Conservation (phyloP, 1,284 basidiomycete genomes). For the Megacollybia platyphylla region DNA sequence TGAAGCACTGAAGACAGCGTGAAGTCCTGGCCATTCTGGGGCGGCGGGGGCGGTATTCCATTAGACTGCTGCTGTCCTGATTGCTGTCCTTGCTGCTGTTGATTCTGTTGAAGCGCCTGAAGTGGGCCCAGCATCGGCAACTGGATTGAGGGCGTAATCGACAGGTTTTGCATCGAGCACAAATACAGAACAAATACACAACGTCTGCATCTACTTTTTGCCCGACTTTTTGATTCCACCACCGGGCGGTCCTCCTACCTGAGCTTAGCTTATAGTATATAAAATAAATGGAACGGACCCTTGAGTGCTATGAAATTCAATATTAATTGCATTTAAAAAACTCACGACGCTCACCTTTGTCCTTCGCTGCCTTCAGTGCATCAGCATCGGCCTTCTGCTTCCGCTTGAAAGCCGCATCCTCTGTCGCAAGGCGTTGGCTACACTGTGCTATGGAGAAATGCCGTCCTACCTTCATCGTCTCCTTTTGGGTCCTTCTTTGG, state of each 20-base stretch:
- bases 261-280: too few relatives aligned
- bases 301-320: neutral
- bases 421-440: too few relatives aligned
- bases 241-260: constrained; percentile 51
- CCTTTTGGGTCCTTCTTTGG: constrained; percentile 71
- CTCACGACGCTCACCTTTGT: constrained; percentile 35
- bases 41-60: constrained; percentile 58
- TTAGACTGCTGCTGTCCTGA: constrained; percentile 37
- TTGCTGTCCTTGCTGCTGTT: constrained; percentile 37
- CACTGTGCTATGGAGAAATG: too few relatives aligned
- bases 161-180: neutral
- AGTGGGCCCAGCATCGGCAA: constrained; percentile 60
- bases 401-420: constrained; percentile 43
- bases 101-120: constrained; percentile 44
- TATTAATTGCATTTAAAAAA: too few relatives aligned
- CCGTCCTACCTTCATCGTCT: constrained; percentile 49
- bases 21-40: constrained; percentile 76
- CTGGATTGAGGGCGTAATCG: constrained; percentile 22
- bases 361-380: constrained; percentile 37
- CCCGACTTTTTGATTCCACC: constrained; percentile 71
- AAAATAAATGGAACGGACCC: neutral
- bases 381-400: constrained; percentile 62
- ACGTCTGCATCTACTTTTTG: too few relatives aligned
- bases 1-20: constrained; percentile 93
- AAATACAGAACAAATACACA: too few relatives aligned